A percentile compares a stretch with the other conserved stretches of the same genome.
Evolutionary conservation across 441 rosid species (phyloP).

Genomic region (Brassica balearica): DNA sequence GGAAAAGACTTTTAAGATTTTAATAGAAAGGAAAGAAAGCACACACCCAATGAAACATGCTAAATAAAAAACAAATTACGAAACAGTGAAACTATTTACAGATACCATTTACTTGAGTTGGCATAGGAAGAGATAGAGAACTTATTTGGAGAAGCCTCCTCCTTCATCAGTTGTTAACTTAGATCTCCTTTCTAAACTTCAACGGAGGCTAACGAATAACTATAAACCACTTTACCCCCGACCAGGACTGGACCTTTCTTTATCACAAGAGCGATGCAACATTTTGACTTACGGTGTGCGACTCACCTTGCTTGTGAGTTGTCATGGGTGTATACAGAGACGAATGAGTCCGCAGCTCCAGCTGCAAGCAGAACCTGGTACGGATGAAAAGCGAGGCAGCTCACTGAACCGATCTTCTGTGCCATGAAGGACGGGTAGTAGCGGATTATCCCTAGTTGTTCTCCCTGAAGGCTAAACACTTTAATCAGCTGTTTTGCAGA

Average conservation of each 20-base stretch:
- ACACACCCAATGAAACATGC: slow-evolving; percentile 38
- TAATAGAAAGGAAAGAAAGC: slow-evolving; percentile 36
- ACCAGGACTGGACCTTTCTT: slow-evolving; percentile 1
- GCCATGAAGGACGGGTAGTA: slow-evolving; percentile 91
- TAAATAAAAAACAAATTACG: background rate
- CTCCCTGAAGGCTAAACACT: slow-evolving; percentile 87
- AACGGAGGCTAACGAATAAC: slow-evolving; percentile 46
- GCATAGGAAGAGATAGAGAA: slow-evolving; percentile 32
- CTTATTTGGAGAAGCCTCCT: slow-evolving; percentile 49
- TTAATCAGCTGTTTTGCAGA: slow-evolving; percentile 90
- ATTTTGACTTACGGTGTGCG: slow-evolving; percentile 3
- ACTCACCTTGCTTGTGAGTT: slow-evolving; percentile 52
- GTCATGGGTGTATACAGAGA: slow-evolving; percentile 77
- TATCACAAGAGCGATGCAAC: slow-evolving; percentile 30
- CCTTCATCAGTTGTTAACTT: slow-evolving; percentile 35
- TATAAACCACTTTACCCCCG: slow-evolving; percentile 41
- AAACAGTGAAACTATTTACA: slow-evolving; percentile 44
- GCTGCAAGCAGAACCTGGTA: slow-evolving; percentile 91
- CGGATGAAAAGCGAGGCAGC: slow-evolving; percentile 95
- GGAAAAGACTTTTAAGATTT: slow-evolving; percentile 11
- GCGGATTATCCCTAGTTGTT: slow-evolving; percentile 75
- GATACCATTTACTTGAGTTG: slow-evolving; percentile 42
- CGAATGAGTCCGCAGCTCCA: slow-evolving; percentile 87
- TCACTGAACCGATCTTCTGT: slow-evolving; percentile 96
- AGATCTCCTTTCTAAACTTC: slow-evolving; percentile 35